A percentile compares a stretch with the other conserved stretches of the same genome.
phyloP scores from a whole-genome alignment of 768 basidiomycete species.

The Baorangia bicolor region DNA sequence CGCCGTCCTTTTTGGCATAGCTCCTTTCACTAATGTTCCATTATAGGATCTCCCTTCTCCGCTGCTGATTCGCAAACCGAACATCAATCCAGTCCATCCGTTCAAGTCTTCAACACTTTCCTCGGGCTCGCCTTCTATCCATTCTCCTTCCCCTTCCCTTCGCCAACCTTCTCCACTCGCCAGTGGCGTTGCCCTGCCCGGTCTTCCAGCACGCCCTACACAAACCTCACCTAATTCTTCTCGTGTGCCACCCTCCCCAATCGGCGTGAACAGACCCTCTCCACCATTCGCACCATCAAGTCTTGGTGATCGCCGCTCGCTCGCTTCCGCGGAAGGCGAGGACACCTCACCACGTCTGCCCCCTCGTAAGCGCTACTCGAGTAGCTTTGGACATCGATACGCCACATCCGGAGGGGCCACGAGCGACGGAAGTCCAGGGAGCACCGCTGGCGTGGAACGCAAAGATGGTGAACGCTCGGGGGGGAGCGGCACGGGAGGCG shows the following conservation, averaged over 20 bases:
- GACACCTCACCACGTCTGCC: conserved; percentile 29
- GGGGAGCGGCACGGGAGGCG: conserved; percentile 22
- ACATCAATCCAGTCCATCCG: conserved; percentile 42
- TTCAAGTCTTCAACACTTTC: conserved; percentile 54
- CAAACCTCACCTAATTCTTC: conserved; percentile 43
- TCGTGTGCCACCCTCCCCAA: conserved; percentile 41
- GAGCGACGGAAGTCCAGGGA: conserved; percentile 35
- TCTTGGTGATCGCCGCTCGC: conserved; percentile 41
- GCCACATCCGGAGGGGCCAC: conserved; percentile 41
- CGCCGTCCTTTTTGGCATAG: background rate
- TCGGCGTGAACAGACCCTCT: conserved; percentile 35
- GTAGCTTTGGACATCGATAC: conserved; percentile 76
- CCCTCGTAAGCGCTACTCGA: conserved; percentile 66
- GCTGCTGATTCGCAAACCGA: conserved; percentile 45
- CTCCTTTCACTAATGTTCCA: conserved; percentile 6
- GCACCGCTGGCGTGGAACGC: conserved; percentile 15
- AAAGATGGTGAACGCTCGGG: conserved; percentile 22
- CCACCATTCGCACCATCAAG: conserved; percentile 44
- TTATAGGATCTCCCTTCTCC: conserved; percentile 40
- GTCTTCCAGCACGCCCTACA: conserved; percentile 36
- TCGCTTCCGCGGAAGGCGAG: conserved; percentile 36
- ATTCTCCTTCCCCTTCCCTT: conserved; percentile 48
- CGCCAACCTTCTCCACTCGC: conserved; percentile 47
- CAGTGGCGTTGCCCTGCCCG: conserved; percentile 27
- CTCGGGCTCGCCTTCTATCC: conserved; percentile 47